Percentiles rank a stretch among this genome's conserved stretches.
phyloP scores from a whole-genome alignment of 2,329 filamentous ascomycete genomes.

The Hortaea sp. region DNA sequence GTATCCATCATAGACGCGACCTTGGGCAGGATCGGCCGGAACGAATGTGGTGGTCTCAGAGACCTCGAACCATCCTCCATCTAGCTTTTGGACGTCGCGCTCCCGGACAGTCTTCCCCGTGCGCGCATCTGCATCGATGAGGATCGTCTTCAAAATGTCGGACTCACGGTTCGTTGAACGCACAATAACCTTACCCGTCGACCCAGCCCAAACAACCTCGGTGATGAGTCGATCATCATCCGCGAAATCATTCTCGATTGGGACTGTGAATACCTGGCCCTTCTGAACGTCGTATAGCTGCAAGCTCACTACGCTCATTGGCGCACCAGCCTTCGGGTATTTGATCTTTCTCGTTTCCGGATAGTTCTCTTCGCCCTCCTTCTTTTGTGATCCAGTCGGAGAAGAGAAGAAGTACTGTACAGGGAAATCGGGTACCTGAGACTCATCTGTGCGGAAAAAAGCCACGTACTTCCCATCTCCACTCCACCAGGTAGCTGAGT shows the following conservation, averaged over 20 bases:
- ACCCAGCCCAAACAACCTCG: constrained; percentile 81
- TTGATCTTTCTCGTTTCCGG: constrained; percentile 89
- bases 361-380: constrained; percentile 70
- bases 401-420: constrained; percentile 87
- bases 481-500: constrained; percentile 92
- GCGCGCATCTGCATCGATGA: constrained; percentile 67
- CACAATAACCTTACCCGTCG: constrained; percentile 63
- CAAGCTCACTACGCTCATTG: constrained; percentile 81
- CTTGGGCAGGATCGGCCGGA: constrained; percentile 68
- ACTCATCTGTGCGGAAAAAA: constrained; percentile 90
- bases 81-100: constrained; percentile 70
- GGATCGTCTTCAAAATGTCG: constrained; percentile 75
- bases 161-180: constrained; percentile 92
- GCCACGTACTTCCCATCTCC: constrained; percentile 79
- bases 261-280: constrained; percentile 68
- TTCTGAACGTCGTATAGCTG: constrained; percentile 79
- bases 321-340: constrained; percentile 90
- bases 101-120: constrained; percentile 70
- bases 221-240: constrained; percentile 83
- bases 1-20: constrained; percentile 69
- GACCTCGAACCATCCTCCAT: constrained; percentile 96
- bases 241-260: constrained; percentile 65
- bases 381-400: constrained; percentile 63
- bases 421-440: constrained; percentile 79
- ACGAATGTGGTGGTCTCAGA: constrained; percentile 78